Percentiles rank a stretch among this genome's conserved stretches.
Conservation (phyloP, 768 basidiomycete species). For the Russula emetica region DNA sequence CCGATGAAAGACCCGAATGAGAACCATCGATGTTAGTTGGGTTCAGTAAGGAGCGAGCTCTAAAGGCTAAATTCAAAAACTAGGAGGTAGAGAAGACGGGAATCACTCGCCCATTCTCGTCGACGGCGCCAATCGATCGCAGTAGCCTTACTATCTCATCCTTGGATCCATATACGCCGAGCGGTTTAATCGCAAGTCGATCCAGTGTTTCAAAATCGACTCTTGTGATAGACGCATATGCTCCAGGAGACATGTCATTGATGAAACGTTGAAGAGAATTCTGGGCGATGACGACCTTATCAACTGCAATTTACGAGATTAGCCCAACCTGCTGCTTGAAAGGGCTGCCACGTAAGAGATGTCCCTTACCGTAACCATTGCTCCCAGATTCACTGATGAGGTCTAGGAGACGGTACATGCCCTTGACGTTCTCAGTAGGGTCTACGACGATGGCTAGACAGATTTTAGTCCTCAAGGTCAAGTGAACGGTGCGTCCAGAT, state of each 20-base stretch:
- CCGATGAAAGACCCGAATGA: conserved; percentile 42
- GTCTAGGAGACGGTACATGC: conserved; percentile 52
- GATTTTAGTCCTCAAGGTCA: not conserved
- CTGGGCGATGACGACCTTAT: conserved; percentile 59
- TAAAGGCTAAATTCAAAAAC: conserved; percentile 9
- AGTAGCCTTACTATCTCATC: conserved; percentile 47
- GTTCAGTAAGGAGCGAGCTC: conserved; percentile 27
- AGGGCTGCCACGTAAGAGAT: not conserved
- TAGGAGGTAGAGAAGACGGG: not conserved
- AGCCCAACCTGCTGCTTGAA: not conserved
- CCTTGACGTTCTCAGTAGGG: conserved; percentile 34
- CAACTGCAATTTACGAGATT: conserved; percentile 38
- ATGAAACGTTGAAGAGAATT: conserved; percentile 46
- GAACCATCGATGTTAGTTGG: conserved; percentile 21
- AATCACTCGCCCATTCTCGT: conserved; percentile 39
- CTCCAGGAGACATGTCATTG: conserved; percentile 45
- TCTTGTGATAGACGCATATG: conserved; percentile 50
- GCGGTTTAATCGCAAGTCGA: conserved; percentile 42
- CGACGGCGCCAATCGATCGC: conserved; percentile 35
- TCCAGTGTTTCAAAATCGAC: conserved; percentile 56
- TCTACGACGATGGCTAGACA: not conserved
- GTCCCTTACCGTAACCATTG: conserved; percentile 45
- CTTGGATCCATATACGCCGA: conserved; percentile 57
- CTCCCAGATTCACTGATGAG: conserved; percentile 48
- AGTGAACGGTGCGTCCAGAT: not conserved